A percentile compares a stretch with the other conserved stretches of the same genome.
Evolutionary conservation across 495 filamentous ascomycete species (phyloP).

Genomic region (Saxophila tyrrhenica): DNA sequence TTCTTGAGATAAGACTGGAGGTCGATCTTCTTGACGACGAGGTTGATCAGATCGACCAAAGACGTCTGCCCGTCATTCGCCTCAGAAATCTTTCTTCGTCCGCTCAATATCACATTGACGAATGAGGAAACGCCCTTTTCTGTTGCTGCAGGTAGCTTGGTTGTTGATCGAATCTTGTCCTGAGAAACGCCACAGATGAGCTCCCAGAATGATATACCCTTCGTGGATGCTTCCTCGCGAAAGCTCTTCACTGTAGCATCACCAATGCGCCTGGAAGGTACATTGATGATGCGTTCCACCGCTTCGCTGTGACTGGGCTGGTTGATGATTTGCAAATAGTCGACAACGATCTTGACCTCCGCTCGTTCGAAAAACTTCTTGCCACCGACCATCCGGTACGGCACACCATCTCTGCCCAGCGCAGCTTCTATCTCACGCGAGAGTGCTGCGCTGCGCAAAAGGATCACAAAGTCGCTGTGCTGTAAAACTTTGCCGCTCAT

Average conservation of each 20-base stretch:
- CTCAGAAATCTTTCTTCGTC: slow-evolving; percentile 47
- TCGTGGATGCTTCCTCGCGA: slow-evolving; percentile 59
- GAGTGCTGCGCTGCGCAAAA: slow-evolving; percentile 72
- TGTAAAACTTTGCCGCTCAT: slow-evolving; percentile 63
- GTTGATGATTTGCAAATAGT: slow-evolving; percentile 78
- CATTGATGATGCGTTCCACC: slow-evolving; percentile 71
- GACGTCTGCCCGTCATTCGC: slow-evolving; percentile 32
- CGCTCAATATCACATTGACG: slow-evolving; percentile 51
- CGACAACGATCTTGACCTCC: slow-evolving; percentile 80
- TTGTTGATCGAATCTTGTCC: slow-evolving; percentile 53
- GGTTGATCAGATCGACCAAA: slow-evolving; percentile 60
- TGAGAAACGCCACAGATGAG: slow-evolving; percentile 58
- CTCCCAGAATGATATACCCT: slow-evolving; percentile 59
- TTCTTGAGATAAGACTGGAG: slow-evolving; percentile 63
- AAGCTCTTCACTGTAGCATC: slow-evolving; percentile 64
- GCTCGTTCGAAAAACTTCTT: slow-evolving; percentile 82
- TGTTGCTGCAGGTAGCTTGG: slow-evolving; percentile 54
- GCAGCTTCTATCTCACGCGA: slow-evolving; percentile 77
- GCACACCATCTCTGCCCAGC: slow-evolving; percentile 73
- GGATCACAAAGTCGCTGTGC: slow-evolving; percentile 70
- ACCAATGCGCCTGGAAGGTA: slow-evolving; percentile 70
- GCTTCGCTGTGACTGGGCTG: slow-evolving; percentile 87
- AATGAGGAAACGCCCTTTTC: slow-evolving; percentile 53
- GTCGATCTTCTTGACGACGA: slow-evolving; percentile 59
- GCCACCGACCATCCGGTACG: slow-evolving; percentile 92